These are phyloP conservation scores for Zea luxurians DNA, from an alignment of 176 grass and related monocot species.

Conservation along the genomic window DNA sequence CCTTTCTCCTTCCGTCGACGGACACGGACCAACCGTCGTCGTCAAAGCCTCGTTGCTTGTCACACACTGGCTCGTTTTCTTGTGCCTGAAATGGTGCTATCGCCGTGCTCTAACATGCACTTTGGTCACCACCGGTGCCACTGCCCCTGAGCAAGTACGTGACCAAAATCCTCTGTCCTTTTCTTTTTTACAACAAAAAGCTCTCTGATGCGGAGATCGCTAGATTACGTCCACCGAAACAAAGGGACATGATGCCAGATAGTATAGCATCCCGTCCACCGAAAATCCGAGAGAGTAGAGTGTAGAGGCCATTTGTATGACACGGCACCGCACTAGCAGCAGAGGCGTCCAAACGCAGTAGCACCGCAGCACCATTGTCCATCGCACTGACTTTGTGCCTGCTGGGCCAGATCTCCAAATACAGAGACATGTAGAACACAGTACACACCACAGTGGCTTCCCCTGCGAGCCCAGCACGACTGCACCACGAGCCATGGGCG, in stretches of 20 bases:
- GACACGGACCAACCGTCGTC: neutral
- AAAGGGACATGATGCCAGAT: conserved; percentile 28
- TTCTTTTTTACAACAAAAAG: neutral
- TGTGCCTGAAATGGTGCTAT: neutral
- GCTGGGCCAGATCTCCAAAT: conserved; percentile 6
- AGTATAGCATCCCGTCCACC: conserved; percentile 30
- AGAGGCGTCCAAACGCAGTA: neutral
- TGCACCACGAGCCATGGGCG: neutral
- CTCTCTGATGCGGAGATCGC: neutral
- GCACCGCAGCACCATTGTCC: neutral
- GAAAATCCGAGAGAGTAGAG: neutral
- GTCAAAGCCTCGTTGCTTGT: neutral
- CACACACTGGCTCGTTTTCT: too few species aligned
- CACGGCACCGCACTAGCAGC: neutral
- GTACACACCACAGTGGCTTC: neutral
- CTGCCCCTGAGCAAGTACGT: neutral
- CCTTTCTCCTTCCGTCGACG: neutral
- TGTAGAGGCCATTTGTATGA: neutral
- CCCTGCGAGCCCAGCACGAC: neutral
- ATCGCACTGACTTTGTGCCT: neutral
- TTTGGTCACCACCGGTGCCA: neutral
- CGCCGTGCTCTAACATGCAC: neutral
- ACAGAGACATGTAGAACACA: neutral
- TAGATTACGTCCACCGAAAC: neutral
- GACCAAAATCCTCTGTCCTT: neutral